Percentiles rank a stretch among this genome's conserved stretches.
Evolutionary conservation across 805 yeast species (phyloP).

Genomic region (Zygotorulaspora florentina): DNA sequence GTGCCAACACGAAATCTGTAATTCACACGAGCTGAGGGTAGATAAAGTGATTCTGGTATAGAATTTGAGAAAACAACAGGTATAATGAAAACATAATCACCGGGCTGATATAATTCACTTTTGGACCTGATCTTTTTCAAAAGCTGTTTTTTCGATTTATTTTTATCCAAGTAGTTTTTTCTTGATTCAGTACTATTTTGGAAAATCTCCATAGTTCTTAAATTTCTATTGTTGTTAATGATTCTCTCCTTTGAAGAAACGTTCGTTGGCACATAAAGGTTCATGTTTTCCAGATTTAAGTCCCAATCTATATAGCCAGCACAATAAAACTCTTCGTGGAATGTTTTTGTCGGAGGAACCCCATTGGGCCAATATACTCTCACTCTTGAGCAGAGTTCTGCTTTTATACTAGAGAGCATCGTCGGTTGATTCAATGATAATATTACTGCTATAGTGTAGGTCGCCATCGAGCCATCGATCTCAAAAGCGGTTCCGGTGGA

Average conservation of each 20-base stretch:
- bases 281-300: conserved; percentile 41
- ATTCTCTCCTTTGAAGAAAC: conserved; percentile 22
- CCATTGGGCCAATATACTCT: conserved; percentile 52
- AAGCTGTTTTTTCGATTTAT: conserved; percentile 13
- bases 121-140: conserved; percentile 9
- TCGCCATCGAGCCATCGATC: conserved; percentile 31
- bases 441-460: conserved; percentile 52
- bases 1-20: conserved; percentile 20
- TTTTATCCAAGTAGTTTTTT: conserved; percentile 20
- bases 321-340: conserved; percentile 44
- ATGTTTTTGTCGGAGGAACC: conserved; percentile 45
- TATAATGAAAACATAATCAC: conserved; percentile 63
- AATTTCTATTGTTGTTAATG: conserved; percentile 22
- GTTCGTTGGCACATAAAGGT: conserved; percentile 37
- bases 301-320: conserved; percentile 48
- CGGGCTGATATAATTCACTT: conserved; percentile 43
- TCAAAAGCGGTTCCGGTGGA: conserved; percentile 7
- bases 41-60: conserved; percentile 50
- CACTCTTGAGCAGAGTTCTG: conserved; percentile 43
- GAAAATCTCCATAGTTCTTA: conserved; percentile 19
- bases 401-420: conserved; percentile 36
- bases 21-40: conserved; percentile 35
- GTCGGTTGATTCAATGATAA: conserved; percentile 43
- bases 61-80: conserved; percentile 59
- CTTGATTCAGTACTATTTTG: conserved; percentile 13